A percentile compares a stretch with the other conserved stretches of the same genome.
These are phyloP conservation scores for Populus ilicifolia DNA, from an alignment of 345 rosid genomes.

Conservation along the genomic window DNA sequence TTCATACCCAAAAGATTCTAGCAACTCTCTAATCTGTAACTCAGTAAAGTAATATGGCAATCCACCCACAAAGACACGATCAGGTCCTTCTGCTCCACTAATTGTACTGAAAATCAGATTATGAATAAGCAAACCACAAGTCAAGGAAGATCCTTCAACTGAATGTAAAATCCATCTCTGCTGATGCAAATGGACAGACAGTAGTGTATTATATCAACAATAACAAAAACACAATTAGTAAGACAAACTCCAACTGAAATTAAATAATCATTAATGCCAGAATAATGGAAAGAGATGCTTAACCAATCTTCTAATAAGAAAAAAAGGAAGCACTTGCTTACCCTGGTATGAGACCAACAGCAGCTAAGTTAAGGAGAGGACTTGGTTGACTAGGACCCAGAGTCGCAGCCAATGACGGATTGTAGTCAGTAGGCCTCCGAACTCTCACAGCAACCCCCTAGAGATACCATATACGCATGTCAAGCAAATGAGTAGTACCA, in stretches of 20 bases:
- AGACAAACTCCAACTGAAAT: neutral
- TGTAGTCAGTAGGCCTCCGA: conserved; percentile 50
- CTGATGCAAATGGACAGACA: neutral
- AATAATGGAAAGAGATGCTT: neutral
- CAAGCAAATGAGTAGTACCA: too few species aligned
- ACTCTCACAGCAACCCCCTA: conserved; percentile 55
- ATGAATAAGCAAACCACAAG: neutral
- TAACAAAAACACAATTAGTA: neutral
- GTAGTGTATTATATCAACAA: neutral
- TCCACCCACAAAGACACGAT: conserved; percentile 40
- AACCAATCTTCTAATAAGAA: neutral
- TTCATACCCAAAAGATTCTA: conserved; percentile 33
- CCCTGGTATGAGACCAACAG: conserved; percentile 46
- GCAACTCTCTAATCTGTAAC: conserved; percentile 32
- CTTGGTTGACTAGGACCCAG: conserved; percentile 56
- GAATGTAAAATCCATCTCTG: neutral
- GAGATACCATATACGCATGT: conserved; percentile 3
- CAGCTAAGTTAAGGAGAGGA: conserved; percentile 46
- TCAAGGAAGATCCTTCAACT: neutral
- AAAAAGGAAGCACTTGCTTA: conserved; percentile 8
- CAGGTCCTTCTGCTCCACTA: conserved; percentile 34
- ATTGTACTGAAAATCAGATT: conserved; percentile 17
- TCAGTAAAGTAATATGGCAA: conserved; percentile 36
- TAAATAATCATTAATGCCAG: neutral
- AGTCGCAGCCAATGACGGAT: conserved; percentile 46